Base-by-base conservation (phyloP, 1,284 basidiomycete genomes). In the Coniophora puteana region DNA sequence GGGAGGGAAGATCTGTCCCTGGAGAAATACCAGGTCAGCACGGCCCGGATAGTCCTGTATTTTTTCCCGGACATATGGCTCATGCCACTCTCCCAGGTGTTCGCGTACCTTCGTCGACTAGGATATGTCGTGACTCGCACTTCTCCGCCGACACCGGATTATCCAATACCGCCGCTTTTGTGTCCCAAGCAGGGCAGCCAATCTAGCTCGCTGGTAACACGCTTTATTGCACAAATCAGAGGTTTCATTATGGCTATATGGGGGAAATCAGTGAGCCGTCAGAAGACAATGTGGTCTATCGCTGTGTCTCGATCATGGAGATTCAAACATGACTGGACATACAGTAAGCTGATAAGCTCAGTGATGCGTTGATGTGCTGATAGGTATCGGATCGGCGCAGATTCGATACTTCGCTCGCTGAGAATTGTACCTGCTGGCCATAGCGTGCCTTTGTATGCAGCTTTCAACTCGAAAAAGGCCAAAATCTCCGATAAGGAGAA, bases 61-160 rank as follows among this genome's bases (percentile, higher is more conserved):
- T 30, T 28, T 2, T 35, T 38, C 17, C 17, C 5, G n/a, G 38
- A 22, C 44, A 30, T 51, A 8, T 43, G 17, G 11, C 8, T 38
- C 12, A 25, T 14, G 36, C 18, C 27, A 20, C 22, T 22, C 8
- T 14, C 28, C 14, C 39, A 95, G 93, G 89, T 95, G 13, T 98
- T 90, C 56, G 80, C 94, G 0, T 94, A 95, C 59, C 72, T 98
- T 18, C 92, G 88, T 55, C 80, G 95, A 8, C 69, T 98, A 20
- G 95, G 95, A 8, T 99, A 96, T 63, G 78, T 84, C 3, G 81
- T 98, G 5, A 90, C 83, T 35, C 76, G 94, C 16, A 69, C 86
- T 1, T 66, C 71, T 4, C 72, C 83, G 8, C 86, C 83, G 5
- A 73, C 71, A 5, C 47, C 69, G 1, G 71, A 71, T 26, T 87